These are phyloP conservation scores for Saccharomycopsis hybrid DNA, from an alignment of 1,139 yeast species.

Conservation along the genomic window DNA sequence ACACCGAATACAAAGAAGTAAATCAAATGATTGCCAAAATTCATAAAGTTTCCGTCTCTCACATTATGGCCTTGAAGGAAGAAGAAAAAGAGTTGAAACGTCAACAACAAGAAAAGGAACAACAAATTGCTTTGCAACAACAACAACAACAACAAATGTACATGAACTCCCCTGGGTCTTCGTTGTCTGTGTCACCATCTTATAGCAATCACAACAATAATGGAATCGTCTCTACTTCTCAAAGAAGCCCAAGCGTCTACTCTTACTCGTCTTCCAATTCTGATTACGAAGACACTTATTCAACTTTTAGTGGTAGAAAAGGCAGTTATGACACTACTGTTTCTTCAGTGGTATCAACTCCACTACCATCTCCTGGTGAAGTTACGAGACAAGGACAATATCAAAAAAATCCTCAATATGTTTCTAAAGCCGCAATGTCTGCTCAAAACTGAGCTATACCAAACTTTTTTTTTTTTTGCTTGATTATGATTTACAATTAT, in stretches of 20 bases:
- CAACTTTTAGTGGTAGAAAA: slow-evolving; percentile 13
- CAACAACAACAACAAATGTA: neutral
- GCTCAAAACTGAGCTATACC: no score
- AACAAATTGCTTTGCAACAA: slow-evolving; percentile 1
- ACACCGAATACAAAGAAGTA: slow-evolving; percentile 13
- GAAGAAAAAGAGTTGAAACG: slow-evolving; percentile 13
- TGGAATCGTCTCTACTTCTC: neutral
- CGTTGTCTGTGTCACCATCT: neutral
- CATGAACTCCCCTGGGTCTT: neutral
- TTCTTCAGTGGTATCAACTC: slow-evolving; percentile 6
- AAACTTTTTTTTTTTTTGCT: no score
- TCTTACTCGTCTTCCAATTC: slow-evolving; percentile 10
- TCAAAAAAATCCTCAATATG: no score
- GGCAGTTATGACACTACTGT: slow-evolving; percentile 6
- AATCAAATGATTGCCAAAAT: slow-evolving; percentile 17
- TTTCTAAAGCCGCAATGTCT: no score
- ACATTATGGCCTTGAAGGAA: slow-evolving; percentile 20
- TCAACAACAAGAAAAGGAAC: slow-evolving; percentile 2
- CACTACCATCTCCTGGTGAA: slow-evolving; percentile 10
- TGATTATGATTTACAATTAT: no score
- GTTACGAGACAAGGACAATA: no score
- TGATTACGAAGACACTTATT: slow-evolving; percentile 14
- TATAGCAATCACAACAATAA: neutral
- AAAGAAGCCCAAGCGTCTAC: slow-evolving; percentile 12
- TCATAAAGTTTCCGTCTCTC: slow-evolving; percentile 19